Evolutionary conservation across 2,329 filamentous ascomycete species (phyloP), one percentile per base, ranked within the genome.

Genomic region (Pyricularia sp.): DNA sequence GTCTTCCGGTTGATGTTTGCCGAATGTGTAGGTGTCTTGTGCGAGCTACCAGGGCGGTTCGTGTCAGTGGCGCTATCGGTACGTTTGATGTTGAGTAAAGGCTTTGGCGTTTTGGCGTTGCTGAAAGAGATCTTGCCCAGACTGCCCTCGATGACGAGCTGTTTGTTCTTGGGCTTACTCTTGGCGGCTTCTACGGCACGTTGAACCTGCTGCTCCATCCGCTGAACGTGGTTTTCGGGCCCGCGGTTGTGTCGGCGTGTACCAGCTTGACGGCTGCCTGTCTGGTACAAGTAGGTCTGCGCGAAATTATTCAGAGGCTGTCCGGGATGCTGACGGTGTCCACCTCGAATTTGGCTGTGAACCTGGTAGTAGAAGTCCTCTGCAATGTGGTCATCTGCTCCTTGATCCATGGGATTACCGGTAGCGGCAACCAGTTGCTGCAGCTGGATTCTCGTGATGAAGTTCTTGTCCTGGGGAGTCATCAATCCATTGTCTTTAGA

Each of bases 361-460:
- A 99, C 94, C 73, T 99, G 94, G 72, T 97, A 99, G 76, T 99
- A 99, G 74, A 99, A 99, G 74, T 99, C 94, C 71, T 99, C 94
- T 1, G 87, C 84, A 49, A 97, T 82, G 7, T 90, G 87, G 44
- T 91, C 86, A 72, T 97, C 93, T 0, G 87, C 85, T 60, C 88
- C 89, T 60, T 88, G 84, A 67, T 96, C 92, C 64, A 88, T 88
- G 4, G 92, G 84, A 71, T 92, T 94, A 10, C 93, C 93, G 28
- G 92, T 96, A 9, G 94, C 93, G 12, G 93, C 88, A 64, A 99
- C 91, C 44, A 99, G 84, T 74, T 99, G 94, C 77, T 99, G 94
- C 64, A 99, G 82, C 75, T 99, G 94, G 69, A 99, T 99, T 22
- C 94, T 88, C 5, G 94, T 97, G 69, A 99, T 96, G 77, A 97